These are phyloP conservation scores for Phellopilus nigrolimitatus DNA, from an alignment of 1,284 basidiomycete species.

Conservation along the genomic window DNA sequence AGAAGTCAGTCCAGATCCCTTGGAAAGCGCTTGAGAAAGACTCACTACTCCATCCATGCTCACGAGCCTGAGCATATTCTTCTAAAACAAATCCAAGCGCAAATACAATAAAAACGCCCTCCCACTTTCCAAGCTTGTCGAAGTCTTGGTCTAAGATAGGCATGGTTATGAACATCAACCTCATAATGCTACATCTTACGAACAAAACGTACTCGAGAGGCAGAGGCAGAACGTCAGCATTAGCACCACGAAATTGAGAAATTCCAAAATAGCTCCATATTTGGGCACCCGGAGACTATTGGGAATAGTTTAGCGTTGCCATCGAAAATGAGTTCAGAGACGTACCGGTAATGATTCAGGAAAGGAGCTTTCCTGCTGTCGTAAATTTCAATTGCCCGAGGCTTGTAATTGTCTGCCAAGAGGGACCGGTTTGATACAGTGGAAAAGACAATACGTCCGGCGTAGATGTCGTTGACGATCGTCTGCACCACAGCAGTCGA, in stretches of 20 bases:
- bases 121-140: constrained; percentile 51
- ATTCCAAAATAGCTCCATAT: constrained; percentile 77
- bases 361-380: constrained; percentile 70
- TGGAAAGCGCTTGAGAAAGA: constrained; percentile 20
- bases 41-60: constrained; percentile 84
- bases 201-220: constrained; percentile 51
- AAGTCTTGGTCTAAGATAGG: constrained; percentile 49
- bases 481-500: constrained; percentile 77
- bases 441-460: constrained; percentile 66
- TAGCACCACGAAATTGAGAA: constrained; percentile 67
- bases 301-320: not conserved
- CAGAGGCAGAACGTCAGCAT: constrained; percentile 70
- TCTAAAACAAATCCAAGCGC: constrained; percentile 74
- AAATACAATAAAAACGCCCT: constrained; percentile 70
- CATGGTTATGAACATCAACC: constrained; percentile 9
- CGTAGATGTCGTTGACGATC: constrained; percentile 78
- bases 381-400: constrained; percentile 69
- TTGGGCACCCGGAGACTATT: constrained; percentile 73
- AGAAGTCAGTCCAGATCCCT: constrained; percentile 6
- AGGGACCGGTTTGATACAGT: constrained; percentile 65
- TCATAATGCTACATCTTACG: not conserved
- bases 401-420: constrained; percentile 83
- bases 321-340: not conserved
- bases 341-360: constrained; percentile 75
- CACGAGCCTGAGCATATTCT: constrained; percentile 74